phyloP scores from a whole-genome alignment of 345 rosid species.

The Sapria himalayana region DNA sequence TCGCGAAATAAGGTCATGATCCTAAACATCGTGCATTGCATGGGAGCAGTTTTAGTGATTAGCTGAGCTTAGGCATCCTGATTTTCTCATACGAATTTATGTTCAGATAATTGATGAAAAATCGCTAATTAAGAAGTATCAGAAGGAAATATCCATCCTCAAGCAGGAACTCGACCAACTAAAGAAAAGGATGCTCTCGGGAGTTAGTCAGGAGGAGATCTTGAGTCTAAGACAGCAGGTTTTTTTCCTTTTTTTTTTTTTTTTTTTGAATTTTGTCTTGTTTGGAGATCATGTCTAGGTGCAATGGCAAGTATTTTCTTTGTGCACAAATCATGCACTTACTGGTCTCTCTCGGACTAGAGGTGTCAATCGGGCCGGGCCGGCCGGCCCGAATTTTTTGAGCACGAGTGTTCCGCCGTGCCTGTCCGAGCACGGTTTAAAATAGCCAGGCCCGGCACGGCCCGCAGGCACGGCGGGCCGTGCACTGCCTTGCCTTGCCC shows the following conservation, averaged over 20 bases:
- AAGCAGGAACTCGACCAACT: constrained; percentile 83
- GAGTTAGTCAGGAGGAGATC: constrained; percentile 87
- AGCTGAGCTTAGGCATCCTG: constrained; percentile 2
- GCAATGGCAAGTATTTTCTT: no score
- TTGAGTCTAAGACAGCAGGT: constrained; percentile 85
- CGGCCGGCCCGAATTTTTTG: no score
- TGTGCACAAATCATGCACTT: no score
- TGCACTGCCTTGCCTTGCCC: no score
- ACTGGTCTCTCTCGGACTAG: no score
- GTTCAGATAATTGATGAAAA: constrained; percentile 94
- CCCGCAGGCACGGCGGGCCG: no score
- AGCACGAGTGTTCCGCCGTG: no score
- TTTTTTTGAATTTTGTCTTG: background rate
- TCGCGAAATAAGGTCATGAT: constrained; percentile 99
- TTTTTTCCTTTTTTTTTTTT: constrained; percentile 6
- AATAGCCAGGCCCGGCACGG: no score
- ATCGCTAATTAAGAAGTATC: constrained; percentile 92
- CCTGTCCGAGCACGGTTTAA: no score
- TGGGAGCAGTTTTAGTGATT: no score
- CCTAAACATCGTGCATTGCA: no score
- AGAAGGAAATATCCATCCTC: constrained; percentile 76
- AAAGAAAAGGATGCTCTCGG: constrained; percentile 65
- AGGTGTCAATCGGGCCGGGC: no score
- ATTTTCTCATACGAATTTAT: constrained; percentile 5
- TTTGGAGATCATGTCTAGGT: background rate